Evolutionary conservation across 2,329 filamentous ascomycete species (phyloP), one percentile per base, ranked within the genome.

Genomic region (Massarina eburnea): DNA sequence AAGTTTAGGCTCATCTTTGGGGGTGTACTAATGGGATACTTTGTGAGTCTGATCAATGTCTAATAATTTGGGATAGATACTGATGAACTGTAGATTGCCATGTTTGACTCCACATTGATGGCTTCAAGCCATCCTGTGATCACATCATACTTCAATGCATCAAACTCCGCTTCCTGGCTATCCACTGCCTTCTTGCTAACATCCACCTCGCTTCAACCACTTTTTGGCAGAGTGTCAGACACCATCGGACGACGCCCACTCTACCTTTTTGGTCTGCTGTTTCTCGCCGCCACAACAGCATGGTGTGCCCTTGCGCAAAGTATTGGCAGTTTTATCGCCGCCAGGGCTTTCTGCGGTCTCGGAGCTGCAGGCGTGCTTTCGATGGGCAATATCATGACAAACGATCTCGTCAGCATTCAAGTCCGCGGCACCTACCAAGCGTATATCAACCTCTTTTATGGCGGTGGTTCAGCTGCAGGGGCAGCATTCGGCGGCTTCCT

Each of bases 101-200:
- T 68, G 61, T 91, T 92, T 61, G 89, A 92, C 72, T 80, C 81
- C 9, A 92, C 88, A 3, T 80, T 92, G 54, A 91, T 92, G 87
- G 87, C 87, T 4, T 89, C 86, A 2, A 85, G 80, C 33, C 88
- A 94, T 66, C 88, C 88, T 0, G 86, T 89, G 46, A 90, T 92
- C 50, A 91, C 88, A 0, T 90, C 86, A 1, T 83, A 91, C 66
- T 92, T 92, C 68, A 74, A 84, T 49, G 81, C 86, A 39, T 88
- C 87, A 24, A 90, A 92, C 66, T 83, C 83, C 37, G 89, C 89
- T 3, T 90, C 88, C 2, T 94, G 89, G 89, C 76, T 92, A 4
- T 90, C 87, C 1, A 92, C 88, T 0, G 82, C 86, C 0, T 92
- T 91, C 54, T 71, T 92, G 27, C 76, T 94, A 29, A 90, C 88